Evolutionary conservation across 306 rosid genomes (phyloP), one percentile per base, ranked within the genome.

Genomic region (Sesbania bispinosa): DNA sequence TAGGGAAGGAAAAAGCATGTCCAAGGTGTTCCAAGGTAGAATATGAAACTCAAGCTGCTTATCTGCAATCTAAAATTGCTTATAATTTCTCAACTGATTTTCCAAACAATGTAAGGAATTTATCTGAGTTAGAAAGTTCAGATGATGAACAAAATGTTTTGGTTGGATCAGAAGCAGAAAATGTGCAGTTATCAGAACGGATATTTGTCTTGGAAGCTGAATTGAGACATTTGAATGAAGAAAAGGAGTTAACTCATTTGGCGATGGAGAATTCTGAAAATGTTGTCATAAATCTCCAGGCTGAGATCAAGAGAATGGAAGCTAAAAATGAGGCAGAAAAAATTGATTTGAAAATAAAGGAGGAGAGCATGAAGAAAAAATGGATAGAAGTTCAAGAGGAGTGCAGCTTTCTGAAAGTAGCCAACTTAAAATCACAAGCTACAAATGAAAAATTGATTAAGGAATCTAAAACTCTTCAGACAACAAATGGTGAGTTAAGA

Each of bases 341-440:
- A 6, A 70, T 67, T 16, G 68, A 83, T 38, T 8, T 32, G 74
- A 32, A 75, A 75, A 66, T 30, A 43, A 67, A 33, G 69, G 75
- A 62, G 26, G 80, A 76, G 24, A 70, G 52, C 54, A 55, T 69
- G 73, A 64, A 72, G 60, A 59, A 77, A n/a, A 74, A 38, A 29
- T 71, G 76, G 79, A 57, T 60, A 58, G 84, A 82, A 71, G 79
- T 71, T 68, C 75, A 80, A 45, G 84, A 79, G 61, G 89, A 87
- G 72, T 51, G 71, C 53, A 57, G 70, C 11, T 45, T 48, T 74
- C 38, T 84, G 64, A 76, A 54, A 53, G 73, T 15, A 66, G 67
- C 48, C 69, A 79, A 71, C 73, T 6, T 42, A 18, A 26, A 82
- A 41, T 58, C 82, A 73, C 76, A 82, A 55, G 84, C 79, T 52